Evolutionary conservation across 306 rosid species (phyloP).

Genomic region (Fragaria iinumae): DNA sequence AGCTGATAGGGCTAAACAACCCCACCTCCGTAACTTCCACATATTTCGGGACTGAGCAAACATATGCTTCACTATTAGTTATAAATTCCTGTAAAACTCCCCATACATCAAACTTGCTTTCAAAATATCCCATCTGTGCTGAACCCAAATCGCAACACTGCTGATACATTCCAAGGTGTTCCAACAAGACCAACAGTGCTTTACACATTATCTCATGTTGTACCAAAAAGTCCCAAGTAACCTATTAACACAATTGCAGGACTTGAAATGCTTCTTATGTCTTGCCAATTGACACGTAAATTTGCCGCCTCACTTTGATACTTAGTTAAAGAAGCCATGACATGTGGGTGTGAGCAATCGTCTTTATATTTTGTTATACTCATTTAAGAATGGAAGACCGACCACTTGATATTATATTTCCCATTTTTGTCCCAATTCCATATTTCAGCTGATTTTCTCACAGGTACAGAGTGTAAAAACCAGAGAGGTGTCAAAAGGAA

Average conservation of each 20-base stretch:
- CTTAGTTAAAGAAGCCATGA: background rate
- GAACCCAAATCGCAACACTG: background rate
- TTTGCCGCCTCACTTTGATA: background rate
- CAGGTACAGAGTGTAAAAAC: background rate
- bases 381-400: constrained; percentile 7
- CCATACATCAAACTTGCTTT: background rate
- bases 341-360: background rate
- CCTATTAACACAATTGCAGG: background rate
- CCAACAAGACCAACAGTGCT: background rate
- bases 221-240: background rate
- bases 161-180: background rate
- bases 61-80: background rate
- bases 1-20: background rate
- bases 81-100: background rate
- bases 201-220: background rate
- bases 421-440: background rate
- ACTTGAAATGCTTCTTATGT: background rate
- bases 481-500: constrained; percentile 1
- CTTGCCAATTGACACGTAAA: background rate
- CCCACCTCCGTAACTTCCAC: background rate
- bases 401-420: background rate
- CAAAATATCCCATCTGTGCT: background rate
- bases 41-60: background rate
- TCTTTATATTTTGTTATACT: background rate
- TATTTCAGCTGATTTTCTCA: constrained; percentile 8